Evolutionary conservation across 1,139 yeast genomes (phyloP), one percentile per base, ranked within the genome.

Genomic region (Protomyces pachydermus): DNA sequence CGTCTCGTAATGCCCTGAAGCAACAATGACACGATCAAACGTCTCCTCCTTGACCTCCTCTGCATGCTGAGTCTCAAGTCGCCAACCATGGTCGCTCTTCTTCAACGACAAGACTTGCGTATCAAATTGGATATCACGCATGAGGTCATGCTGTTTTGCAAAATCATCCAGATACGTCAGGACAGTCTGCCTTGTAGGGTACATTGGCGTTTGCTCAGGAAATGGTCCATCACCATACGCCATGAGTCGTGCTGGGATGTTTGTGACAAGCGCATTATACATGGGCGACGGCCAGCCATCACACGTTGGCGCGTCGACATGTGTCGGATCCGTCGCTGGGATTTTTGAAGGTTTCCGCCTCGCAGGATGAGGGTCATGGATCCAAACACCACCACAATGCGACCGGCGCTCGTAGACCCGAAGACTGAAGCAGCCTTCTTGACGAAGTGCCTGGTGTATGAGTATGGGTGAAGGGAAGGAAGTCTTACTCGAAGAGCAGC

Each of bases 11-110:
- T 66, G 68, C 9, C 90, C 90, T 3, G 81, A 76, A 16, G 86
- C 85, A 14, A 84, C 74, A 1, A 83, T 78, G 10, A 85, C 81
- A 6, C 83, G 85, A 69, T 85, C 88, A 69, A 78, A 79, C 14
- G 66, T 65, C 56, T 78, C 79, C 1, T 42, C 39, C 34, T 18
- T 35, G 51, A n/a, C 50, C 37, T 8, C 39, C 54, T 28, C 57
- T 35, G 45, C 51, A 38, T 14, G 4, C 34, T 14, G 10, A 14
- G 12, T 50, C 18, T 10, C 16, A 12, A 61, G 34, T 20, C 25
- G 20, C 65, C 65, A 61, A 23, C 32, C 51, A 14, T 37, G 28
- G 5, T 23, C 56, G 5, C n/a, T 39, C 32, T 55, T 55, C 16
- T 18, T 32, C 6, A 54, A n/a, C 12, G 52, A 39, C 28, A 42